Evolutionary conservation across 2,329 filamentous ascomycete genomes (phyloP).

Genomic region (Exophiala aquamarina): DNA sequence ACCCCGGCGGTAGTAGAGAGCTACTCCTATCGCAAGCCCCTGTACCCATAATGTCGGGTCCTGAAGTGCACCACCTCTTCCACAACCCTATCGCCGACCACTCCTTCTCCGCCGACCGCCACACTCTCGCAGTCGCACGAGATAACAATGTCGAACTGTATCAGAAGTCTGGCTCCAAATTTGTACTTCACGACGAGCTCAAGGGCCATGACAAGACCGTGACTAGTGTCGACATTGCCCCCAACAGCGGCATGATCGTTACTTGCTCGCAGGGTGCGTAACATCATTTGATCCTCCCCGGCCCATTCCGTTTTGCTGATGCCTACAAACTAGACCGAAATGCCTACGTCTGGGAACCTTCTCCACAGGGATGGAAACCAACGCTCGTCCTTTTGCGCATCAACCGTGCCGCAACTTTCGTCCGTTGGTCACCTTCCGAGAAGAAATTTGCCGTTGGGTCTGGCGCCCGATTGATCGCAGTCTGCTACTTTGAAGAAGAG

Average conservation of each 20-base stretch:
- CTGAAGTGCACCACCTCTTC: constrained; percentile 95
- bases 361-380: constrained; percentile 90
- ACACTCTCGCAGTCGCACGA: constrained; percentile 84
- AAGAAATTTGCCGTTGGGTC: constrained; percentile 97
- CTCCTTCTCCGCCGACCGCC: constrained; percentile 91
- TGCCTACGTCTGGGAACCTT: constrained; percentile 95
- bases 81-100: constrained; percentile 96
- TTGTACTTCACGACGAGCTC: constrained; percentile 84
- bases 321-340: constrained; percentile 70
- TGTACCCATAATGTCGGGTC: constrained; percentile 66
- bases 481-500: constrained; percentile 99
- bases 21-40: constrained; percentile 73
- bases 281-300: not conserved
- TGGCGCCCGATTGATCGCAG: constrained; percentile 88
- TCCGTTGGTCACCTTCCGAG: constrained; percentile 95
- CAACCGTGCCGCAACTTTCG: constrained; percentile 93
- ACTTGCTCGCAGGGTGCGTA: constrained; percentile 87
- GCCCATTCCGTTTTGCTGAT: constrained; percentile 9
- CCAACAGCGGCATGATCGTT: constrained; percentile 86
- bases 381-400: constrained; percentile 96
- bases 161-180: constrained; percentile 68
- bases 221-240: constrained; percentile 93
- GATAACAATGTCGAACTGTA: constrained; percentile 92
- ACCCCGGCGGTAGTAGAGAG: constrained; percentile 86
- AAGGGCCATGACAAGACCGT: constrained; percentile 97